phyloP scores from a whole-genome alignment of 2,329 filamentous ascomycete species.

The Fusarium cyanostomum region DNA sequence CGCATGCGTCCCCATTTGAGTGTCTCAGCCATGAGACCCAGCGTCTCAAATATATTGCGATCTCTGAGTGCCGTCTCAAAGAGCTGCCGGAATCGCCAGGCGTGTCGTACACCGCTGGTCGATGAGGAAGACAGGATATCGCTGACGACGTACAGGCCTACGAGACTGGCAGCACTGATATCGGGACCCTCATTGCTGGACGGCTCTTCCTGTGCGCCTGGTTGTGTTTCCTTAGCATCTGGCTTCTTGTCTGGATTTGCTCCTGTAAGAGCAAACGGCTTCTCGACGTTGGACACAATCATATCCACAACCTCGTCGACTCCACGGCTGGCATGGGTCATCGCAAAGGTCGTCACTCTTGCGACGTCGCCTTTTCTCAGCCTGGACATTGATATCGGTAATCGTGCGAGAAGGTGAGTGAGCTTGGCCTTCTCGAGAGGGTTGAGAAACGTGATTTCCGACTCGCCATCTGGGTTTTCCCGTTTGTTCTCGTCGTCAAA shows the following conservation, averaged over 20 bases:
- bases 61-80: slow-evolving; percentile 78
- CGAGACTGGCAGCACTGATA: slow-evolving; percentile 76
- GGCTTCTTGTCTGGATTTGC: slow-evolving; percentile 69
- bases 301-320: slow-evolving; percentile 92
- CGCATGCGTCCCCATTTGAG: slow-evolving; percentile 82
- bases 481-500: slow-evolving; percentile 66
- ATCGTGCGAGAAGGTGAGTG: slow-evolving; percentile 80
- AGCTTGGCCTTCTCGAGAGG: slow-evolving; percentile 87
- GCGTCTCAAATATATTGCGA: slow-evolving; percentile 75
- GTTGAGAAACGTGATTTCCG: slow-evolving; percentile 74
- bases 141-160: slow-evolving; percentile 79
- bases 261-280: slow-evolving; percentile 76
- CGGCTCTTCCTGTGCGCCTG: slow-evolving; percentile 47
- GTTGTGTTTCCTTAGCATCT: slow-evolving; percentile 48
- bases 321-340: slow-evolving; percentile 84
- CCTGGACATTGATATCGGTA: slow-evolving; percentile 79
- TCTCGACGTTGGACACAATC: slow-evolving; percentile 82
- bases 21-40: slow-evolving; percentile 78
- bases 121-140: slow-evolving; percentile 84
- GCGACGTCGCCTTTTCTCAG: slow-evolving; percentile 88
- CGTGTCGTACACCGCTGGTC: slow-evolving; percentile 80
- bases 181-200: slow-evolving; percentile 62
- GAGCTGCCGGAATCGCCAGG: slow-evolving; percentile 85
- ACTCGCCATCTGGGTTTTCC: slow-evolving; percentile 56
- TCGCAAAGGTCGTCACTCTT: slow-evolving; percentile 85